phyloP scores from a whole-genome alignment of 257 asterid genomes.

The Solanum virginianum region DNA sequence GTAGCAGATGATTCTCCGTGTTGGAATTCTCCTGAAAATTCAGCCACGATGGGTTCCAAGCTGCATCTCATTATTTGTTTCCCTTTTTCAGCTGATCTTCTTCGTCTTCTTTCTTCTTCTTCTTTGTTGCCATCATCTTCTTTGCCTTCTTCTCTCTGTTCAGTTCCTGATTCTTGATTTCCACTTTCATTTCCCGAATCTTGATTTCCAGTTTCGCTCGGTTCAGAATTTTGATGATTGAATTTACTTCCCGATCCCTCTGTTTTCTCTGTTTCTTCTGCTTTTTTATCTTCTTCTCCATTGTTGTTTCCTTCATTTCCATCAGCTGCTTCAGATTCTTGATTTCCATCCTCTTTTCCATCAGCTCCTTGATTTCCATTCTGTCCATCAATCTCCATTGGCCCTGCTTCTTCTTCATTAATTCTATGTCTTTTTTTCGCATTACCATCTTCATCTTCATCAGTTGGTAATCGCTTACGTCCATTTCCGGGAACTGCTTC shows the following conservation, averaged over 20 bases:
- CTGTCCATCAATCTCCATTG: background rate
- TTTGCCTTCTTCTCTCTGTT: background rate
- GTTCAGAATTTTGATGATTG: too few species aligned
- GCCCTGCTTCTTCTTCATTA: background rate
- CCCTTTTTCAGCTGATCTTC: background rate
- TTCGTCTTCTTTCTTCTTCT: too few species aligned
- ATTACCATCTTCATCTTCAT: background rate
- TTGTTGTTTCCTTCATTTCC: too few species aligned
- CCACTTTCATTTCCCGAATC: background rate
- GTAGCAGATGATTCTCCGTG: too few species aligned
- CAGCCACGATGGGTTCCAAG: too few species aligned
- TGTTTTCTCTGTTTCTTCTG: background rate
- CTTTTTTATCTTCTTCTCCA: background rate
- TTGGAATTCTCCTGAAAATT: too few species aligned
- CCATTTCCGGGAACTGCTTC: background rate
- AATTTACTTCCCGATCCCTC: background rate
- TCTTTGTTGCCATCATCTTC: too few species aligned
- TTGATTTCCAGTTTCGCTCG: too few species aligned
- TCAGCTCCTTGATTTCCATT: background rate
- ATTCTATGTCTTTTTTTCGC: background rate
- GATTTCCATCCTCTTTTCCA: too few species aligned
- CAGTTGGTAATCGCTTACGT: background rate
- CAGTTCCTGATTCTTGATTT: background rate
- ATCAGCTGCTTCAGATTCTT: background rate
- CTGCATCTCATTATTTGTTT: too few species aligned